Evolutionary conservation across 2,329 filamentous ascomycete species (phyloP).

Genomic region (Aspergillus felis): DNA sequence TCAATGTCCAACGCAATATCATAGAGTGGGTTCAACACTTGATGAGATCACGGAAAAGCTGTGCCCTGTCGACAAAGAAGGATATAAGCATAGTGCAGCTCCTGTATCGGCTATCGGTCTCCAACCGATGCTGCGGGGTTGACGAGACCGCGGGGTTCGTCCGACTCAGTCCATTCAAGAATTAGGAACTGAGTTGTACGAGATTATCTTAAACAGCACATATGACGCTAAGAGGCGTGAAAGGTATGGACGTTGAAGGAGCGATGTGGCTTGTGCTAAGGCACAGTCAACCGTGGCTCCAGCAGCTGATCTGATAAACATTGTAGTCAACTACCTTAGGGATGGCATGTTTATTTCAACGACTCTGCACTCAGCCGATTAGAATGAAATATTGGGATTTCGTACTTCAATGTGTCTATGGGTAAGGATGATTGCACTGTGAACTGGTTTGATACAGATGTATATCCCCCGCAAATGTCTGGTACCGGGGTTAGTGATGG

Average conservation of each 20-base stretch:
- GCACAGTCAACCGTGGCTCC: not conserved
- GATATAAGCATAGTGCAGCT: not conserved
- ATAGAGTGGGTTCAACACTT: not conserved
- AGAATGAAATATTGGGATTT: too few species aligned
- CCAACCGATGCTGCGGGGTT: constrained; percentile 26
- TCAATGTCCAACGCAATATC: not conserved
- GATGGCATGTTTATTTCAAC: too few species aligned
- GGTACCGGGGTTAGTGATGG: not conserved
- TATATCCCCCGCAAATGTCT: not conserved
- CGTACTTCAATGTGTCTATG: not conserved
- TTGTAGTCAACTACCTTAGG: not conserved
- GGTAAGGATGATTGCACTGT: not conserved
- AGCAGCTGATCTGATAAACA: not conserved
- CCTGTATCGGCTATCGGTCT: constrained; percentile 18
- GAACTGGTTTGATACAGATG: too few species aligned
- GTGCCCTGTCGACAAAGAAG: not conserved
- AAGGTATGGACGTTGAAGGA: not conserved
- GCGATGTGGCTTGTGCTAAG: not conserved
- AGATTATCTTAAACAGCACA: not conserved
- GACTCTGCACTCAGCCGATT: too few species aligned
- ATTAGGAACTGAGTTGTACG: not conserved
- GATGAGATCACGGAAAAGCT: too few species aligned
- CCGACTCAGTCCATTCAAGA: constrained; percentile 3
- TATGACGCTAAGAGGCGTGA: too few species aligned
- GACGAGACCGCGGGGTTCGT: constrained; percentile 10